phyloP scores from a whole-genome alignment of 495 filamentous ascomycete genomes.

The Neurospora sp. region DNA sequence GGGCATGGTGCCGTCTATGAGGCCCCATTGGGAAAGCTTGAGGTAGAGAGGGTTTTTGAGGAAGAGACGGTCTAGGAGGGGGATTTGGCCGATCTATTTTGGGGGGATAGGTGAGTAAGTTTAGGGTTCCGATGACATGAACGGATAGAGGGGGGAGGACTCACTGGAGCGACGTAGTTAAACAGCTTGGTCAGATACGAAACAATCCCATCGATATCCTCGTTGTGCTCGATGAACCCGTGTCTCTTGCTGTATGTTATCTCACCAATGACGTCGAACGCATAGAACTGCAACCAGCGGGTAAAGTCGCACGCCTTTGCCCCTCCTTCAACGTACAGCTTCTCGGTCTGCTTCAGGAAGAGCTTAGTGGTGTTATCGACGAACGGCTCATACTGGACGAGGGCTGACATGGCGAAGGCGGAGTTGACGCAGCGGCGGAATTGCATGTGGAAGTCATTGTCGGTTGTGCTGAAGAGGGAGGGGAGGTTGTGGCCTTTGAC shows the following conservation, averaged over 20 bases:
- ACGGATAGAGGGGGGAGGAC: no score
- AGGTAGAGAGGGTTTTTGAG: slow-evolving; percentile 52
- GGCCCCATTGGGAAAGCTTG: slow-evolving; percentile 35
- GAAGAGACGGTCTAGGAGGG: slow-evolving; percentile 49
- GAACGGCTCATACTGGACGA: slow-evolving; percentile 66
- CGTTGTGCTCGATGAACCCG: slow-evolving; percentile 52
- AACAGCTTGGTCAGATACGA: slow-evolving; percentile 43
- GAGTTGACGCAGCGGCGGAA: slow-evolving; percentile 60
- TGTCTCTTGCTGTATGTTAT: slow-evolving; percentile 57
- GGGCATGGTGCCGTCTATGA: slow-evolving; percentile 48
- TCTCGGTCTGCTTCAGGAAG: slow-evolving; percentile 54
- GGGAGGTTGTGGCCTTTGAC: slow-evolving; percentile 54
- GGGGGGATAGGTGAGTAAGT: no score
- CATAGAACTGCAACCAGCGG: slow-evolving; percentile 69
- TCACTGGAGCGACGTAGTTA: slow-evolving; percentile 51
- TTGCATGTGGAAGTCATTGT: slow-evolving; percentile 63
- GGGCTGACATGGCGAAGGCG: slow-evolving; percentile 63
- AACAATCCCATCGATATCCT: slow-evolving; percentile 55
- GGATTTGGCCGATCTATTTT: slow-evolving; percentile 56
- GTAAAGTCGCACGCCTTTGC: slow-evolving; percentile 52
- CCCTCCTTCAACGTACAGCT: slow-evolving; percentile 43
- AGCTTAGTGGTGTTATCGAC: slow-evolving; percentile 55
- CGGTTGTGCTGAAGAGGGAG: slow-evolving; percentile 69
- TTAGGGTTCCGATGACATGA: no score
- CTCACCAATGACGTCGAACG: slow-evolving; percentile 67